Percentiles rank a stretch among this genome's conserved stretches.
Evolutionary conservation across 257 asterid species (phyloP).

Genomic region (Solanum bukasovii): DNA sequence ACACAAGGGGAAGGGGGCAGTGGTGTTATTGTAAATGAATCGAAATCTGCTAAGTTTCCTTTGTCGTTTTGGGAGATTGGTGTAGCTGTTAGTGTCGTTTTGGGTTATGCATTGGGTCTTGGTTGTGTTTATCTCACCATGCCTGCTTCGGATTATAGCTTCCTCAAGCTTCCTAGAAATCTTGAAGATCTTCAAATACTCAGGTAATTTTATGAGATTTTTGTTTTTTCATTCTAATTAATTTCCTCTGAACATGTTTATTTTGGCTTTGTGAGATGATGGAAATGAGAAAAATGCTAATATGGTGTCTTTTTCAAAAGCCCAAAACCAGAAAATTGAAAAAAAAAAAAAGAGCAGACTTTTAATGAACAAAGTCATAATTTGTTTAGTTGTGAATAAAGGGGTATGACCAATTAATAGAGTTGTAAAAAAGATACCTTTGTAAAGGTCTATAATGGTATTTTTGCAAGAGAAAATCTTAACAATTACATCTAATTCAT

Average conservation of each 20-base stretch:
- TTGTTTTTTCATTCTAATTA: background rate
- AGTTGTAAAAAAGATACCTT: background rate
- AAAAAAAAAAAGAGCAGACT: background rate
- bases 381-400: background rate
- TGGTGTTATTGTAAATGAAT: constrained; percentile 6
- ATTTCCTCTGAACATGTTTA: background rate
- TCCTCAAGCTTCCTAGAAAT: constrained; percentile 85
- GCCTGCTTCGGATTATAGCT: constrained; percentile 91
- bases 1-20: background rate
- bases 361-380: background rate
- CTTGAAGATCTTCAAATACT: constrained; percentile 81
- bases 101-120: constrained; percentile 59
- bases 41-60: constrained; percentile 33
- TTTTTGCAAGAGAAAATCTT: background rate
- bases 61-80: constrained; percentile 56
- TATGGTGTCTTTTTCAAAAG: background rate
- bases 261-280: background rate
- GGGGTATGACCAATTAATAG: background rate
- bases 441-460: background rate
- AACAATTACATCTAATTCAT: background rate
- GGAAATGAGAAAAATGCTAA: background rate
- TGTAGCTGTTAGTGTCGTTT: constrained; percentile 59
- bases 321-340: background rate
- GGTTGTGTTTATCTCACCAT: constrained; percentile 59
- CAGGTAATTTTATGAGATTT: constrained; percentile 26